Percentiles rank a stretch among this genome's conserved stretches.
These are phyloP conservation scores for Tripidium arundinaceum DNA, from an alignment of 202 grass and related monocot species.

Conservation along the genomic window DNA sequence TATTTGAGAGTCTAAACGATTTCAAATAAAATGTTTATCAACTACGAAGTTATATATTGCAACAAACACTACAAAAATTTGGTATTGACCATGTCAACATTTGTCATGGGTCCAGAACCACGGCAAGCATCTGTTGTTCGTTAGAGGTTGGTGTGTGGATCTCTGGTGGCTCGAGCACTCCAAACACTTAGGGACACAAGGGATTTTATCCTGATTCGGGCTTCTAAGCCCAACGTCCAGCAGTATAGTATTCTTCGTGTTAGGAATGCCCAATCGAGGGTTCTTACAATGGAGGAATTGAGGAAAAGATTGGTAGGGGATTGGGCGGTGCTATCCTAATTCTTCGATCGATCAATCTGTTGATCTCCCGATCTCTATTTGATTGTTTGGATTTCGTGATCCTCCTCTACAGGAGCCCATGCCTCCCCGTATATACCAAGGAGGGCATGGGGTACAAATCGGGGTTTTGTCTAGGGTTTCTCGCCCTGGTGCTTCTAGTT, in stretches of 20 bases:
- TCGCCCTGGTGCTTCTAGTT: not conserved
- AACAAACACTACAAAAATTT: too few relatives aligned
- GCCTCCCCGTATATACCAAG: not conserved
- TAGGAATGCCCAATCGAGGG: not conserved
- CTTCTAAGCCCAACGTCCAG: accelerated
- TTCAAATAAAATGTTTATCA: too few relatives aligned
- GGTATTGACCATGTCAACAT: too few relatives aligned
- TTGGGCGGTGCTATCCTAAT: not conserved
- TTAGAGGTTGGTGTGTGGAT: too few relatives aligned
- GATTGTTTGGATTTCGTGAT: not conserved
- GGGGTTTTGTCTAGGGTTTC: not conserved
- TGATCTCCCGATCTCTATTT: not conserved
- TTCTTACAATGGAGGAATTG: not conserved
- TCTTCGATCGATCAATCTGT: too few relatives aligned
- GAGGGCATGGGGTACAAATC: not conserved
- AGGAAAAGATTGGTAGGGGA: not conserved
- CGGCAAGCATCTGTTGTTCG: too few relatives aligned
- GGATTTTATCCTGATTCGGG: not conserved
- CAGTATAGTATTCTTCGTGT: not conserved
- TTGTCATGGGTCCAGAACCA: too few relatives aligned
- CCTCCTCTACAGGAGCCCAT: not conserved
- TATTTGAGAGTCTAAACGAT: too few relatives aligned
- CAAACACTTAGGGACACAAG: too few relatives aligned
- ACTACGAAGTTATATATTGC: too few relatives aligned
- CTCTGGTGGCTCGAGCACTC: too few relatives aligned